Evolutionary conservation across 495 filamentous ascomycete species (phyloP).

Genomic region (Neurospora cerealis): DNA sequence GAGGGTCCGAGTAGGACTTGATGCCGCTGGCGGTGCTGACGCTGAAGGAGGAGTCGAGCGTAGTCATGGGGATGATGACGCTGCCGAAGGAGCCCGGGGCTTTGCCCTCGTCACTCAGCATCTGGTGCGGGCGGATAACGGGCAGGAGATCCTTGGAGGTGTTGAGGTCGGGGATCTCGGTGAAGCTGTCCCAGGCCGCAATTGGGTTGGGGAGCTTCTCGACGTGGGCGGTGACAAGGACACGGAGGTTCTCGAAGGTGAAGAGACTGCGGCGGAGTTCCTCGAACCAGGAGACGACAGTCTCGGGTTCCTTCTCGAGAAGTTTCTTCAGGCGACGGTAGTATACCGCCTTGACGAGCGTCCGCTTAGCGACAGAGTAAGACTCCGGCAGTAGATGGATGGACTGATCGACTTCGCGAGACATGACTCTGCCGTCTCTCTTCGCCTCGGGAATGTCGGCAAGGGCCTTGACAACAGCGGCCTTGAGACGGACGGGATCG

Average conservation of each 20-base stretch:
- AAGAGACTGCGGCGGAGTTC: constrained; percentile 63
- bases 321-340: constrained; percentile 73
- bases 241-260: constrained; percentile 71
- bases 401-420: constrained; percentile 65
- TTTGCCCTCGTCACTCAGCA: constrained; percentile 62
- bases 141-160: constrained; percentile 31
- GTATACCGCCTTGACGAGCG: constrained; percentile 80
- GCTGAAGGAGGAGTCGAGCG: constrained; percentile 87
- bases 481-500: constrained; percentile 66
- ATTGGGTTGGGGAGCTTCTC: constrained; percentile 68
- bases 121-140: constrained; percentile 36
- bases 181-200: constrained; percentile 67
- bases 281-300: constrained; percentile 65
- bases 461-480: constrained; percentile 76
- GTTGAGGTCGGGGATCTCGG: constrained; percentile 30
- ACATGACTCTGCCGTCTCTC: constrained; percentile 74
- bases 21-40: constrained; percentile 66
- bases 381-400: constrained; percentile 66
- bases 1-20: constrained; percentile 61
- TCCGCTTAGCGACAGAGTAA: constrained; percentile 63
- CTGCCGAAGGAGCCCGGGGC: constrained; percentile 60
- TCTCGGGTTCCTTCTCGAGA: constrained; percentile 59
- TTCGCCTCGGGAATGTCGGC: constrained; percentile 92
- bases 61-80: constrained; percentile 80
- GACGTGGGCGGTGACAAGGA: constrained; percentile 75